Conservation (phyloP, 106 monocot species). For the Triglochin maritima region DNA sequence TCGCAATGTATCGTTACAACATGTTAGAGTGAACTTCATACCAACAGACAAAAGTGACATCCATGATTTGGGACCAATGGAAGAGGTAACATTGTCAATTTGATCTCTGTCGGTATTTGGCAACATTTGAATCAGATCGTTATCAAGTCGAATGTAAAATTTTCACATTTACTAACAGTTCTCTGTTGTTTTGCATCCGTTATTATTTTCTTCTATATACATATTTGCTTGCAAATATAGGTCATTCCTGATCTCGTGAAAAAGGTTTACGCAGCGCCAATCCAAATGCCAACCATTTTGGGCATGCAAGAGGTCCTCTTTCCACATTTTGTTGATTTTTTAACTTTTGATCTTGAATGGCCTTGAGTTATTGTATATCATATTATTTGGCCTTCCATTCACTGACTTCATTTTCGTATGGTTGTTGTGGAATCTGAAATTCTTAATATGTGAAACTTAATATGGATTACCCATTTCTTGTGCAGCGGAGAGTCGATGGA, state of each 20-base stretch:
- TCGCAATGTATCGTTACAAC: constrained; percentile 56
- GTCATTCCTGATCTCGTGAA: constrained; percentile 68
- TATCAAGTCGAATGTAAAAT: neutral
- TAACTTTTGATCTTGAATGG: neutral
- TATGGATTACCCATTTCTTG: neutral
- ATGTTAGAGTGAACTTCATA: constrained; percentile 77
- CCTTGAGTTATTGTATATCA: neutral
- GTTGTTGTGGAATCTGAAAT: neutral
- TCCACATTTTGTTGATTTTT: neutral
- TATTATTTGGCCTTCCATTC: neutral
- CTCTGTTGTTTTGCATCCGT: neutral
- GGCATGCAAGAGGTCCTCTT: constrained; percentile 60
- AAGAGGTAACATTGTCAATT: constrained; percentile 40
- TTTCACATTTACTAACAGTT: neutral
- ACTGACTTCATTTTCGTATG: neutral
- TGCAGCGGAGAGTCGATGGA: constrained; percentile 62
- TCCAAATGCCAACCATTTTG: constrained; percentile 55
- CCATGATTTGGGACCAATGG: constrained; percentile 75
- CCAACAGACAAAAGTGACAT: constrained; percentile 71
- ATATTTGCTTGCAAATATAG: constrained; percentile 17
- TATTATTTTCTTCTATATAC: neutral
- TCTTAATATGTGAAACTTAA: neutral
- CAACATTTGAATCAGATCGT: neutral
- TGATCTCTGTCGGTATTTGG: neutral
- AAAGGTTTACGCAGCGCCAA: constrained; percentile 82